Evolutionary conservation across 192 early-diverging fungal species (phyloP), one percentile per base, ranked within the genome.

Genomic region (Thoreauomyces humboldtii): DNA sequence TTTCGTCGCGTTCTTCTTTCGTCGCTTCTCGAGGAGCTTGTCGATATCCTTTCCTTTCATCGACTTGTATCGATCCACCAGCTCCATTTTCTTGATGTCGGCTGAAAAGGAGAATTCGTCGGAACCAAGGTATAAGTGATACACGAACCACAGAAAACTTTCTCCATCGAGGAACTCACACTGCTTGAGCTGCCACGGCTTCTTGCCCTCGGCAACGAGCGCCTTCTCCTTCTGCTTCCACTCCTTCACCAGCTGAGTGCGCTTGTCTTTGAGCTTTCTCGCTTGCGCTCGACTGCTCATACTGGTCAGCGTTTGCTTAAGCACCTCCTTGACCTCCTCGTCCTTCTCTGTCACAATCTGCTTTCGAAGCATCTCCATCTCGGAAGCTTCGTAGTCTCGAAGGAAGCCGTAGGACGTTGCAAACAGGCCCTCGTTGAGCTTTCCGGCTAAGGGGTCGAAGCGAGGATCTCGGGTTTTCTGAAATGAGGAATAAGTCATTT

Each of bases 351-450:
- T 88, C 38, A 73, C 71, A 33, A 92, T 78, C 66, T 82, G 70
- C 29, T 81, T 73, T 50, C 78, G 77, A 37, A 99, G 58, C 65
- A 80, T 66, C 46, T 83, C 80, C 33, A 92, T 80, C 73, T 99
- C 96, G 7, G 76, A 67, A 42, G 84, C 72, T 53, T 87, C 82
- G 64, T 92, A 91, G 34, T 92, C 85, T 29, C 89, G 80, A 24
- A 99, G 59, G 73, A 99, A 99, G 0, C 74, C 81, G 75, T 98
- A 99, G 2, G 94, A 91, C 59, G 91, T 89, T 66, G 93, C 85
- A 72, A 92, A 99, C 46, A 99, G 70, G 32, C 91, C 94, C 35
- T 91, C 86, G 74, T 99, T 97, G 47, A 93, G 81, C 55, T 91
- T 85, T 7, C 96, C 96, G 0, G 91, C 88, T 19, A 95, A 62